Percentiles rank a stretch among this genome's conserved stretches.
phyloP scores from a whole-genome alignment of 805 yeast genomes.

The Candida glaebosa region DNA sequence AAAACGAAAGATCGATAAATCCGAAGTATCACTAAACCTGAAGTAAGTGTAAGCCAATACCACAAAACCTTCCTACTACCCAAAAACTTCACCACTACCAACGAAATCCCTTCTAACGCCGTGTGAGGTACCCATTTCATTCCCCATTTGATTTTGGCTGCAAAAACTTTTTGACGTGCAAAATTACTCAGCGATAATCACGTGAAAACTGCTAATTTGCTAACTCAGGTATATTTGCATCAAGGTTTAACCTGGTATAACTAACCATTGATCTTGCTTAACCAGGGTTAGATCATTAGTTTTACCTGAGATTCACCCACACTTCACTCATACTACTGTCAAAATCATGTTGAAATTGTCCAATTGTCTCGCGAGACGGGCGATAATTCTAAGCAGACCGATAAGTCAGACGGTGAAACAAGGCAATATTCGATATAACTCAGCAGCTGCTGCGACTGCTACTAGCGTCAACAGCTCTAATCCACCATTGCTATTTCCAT shows the following conservation, averaged over 20 bases:
- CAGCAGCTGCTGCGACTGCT: neutral
- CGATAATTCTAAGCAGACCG: neutral
- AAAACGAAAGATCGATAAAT: no score
- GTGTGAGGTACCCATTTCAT: no score
- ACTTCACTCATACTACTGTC: no score
- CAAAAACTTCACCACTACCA: no score
- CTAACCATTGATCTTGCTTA: neutral
- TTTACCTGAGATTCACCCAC: no score
- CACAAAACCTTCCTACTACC: no score
- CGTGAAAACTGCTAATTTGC: slow-evolving; percentile 1
- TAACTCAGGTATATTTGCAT: neutral
- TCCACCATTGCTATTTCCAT: slow-evolving; percentile 76
- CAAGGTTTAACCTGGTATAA: neutral
- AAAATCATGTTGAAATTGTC: neutral
- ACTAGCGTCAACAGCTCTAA: slow-evolving; percentile 34
- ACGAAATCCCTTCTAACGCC: no score
- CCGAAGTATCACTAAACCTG: no score
- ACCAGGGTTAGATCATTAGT: no score
- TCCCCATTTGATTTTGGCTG: neutral
- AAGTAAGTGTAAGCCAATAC: no score
- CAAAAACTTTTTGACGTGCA: neutral
- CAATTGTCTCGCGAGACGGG: neutral
- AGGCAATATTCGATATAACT: neutral
- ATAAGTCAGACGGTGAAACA: neutral
- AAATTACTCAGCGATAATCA: neutral